Base-by-base conservation (phyloP, 176 grass and related monocot species). In the Ensete ventricosum region DNA sequence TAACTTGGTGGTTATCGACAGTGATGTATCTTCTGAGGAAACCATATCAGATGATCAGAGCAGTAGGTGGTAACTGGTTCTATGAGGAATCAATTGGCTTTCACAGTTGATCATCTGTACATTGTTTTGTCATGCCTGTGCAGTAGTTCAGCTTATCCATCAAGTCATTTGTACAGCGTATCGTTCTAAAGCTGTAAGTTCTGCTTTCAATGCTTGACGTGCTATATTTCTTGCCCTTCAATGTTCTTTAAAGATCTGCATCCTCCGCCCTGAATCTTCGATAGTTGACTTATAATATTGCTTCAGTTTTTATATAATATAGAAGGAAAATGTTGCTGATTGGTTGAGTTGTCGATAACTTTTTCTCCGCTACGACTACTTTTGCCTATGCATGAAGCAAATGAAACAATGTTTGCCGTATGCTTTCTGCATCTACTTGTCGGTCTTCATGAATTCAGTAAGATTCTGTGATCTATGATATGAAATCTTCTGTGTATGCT, bases 1-100 rank as follows among this genome's bases (percentile, higher is more conserved):
- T 16, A 77, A 75, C 17, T 62, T 68, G 62, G 68, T 67, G 14
- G 79, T 73, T 2, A 89, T 83, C 21, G 64, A 87, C 43, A 81
- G 82, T 0, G 84, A 87, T 19, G 87, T 54, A 1, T 89, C 90
- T 14, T 92, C 90, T 0, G 90, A 92, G 85, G 84, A 89, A 82
- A 89, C 90, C 0, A 83, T 92, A 67, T 92, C 87, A 5, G 90
- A 92, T 74, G 53, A 74, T 55, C 72, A 74, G 13, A 53, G 72
- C 13, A 74, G 5, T 74, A 55, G 51, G 14, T 57, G 72, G 48
- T 70, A 70, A 9, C 67, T 50, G 34, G 2, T 21, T 48, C 67
- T 21, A 70, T 52, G 11, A 70, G 63, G 51, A 70, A 70, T 70
- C 21, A 70, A 70, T 70, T 12, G 19, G 34, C 19, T 22, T 20